Evolutionary conservation across 1,139 yeast species (phyloP).

Genomic region (Magnusiomyces tetraspermus): DNA sequence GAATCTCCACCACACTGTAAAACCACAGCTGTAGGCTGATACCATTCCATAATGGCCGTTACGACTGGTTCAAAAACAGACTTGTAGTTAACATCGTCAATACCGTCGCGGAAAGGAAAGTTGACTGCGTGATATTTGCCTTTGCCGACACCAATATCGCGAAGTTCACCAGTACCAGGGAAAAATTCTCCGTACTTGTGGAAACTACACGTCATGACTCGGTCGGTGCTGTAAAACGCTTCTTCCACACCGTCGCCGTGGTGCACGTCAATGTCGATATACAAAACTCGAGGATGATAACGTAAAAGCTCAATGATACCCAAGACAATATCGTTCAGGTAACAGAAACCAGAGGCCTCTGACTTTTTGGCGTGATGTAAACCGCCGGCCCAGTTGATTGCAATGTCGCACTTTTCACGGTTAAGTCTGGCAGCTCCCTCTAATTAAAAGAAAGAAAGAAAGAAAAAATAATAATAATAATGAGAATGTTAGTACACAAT

Average conservation of each 20-base stretch:
- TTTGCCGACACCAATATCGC: constrained; percentile 77
- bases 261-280: constrained; percentile 90
- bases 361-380: constrained; percentile 92
- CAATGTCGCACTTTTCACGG: constrained; percentile 83
- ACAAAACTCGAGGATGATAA: constrained; percentile 82
- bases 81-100: constrained; percentile 88
- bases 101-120: constrained; percentile 92
- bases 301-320: constrained; percentile 75
- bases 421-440: constrained; percentile 85
- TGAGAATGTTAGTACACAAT: too few species aligned
- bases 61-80: constrained; percentile 83
- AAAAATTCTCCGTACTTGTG: constrained; percentile 95
- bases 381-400: constrained; percentile 97
- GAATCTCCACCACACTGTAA: constrained; percentile 98
- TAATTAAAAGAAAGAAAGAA: constrained; percentile 50
- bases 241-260: constrained; percentile 99
- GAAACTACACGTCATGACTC: constrained; percentile 92
- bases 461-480: neutral
- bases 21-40: constrained; percentile 85
- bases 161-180: constrained; percentile 90
- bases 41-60: constrained; percentile 38
- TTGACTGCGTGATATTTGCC: constrained; percentile 84
- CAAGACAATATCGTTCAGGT: constrained; percentile 86
- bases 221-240: constrained; percentile 88
- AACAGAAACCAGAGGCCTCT: constrained; percentile 93